These are phyloP conservation scores for Knoxia roxburghii DNA, from an alignment of 257 asterid genomes.

Conservation along the genomic window DNA sequence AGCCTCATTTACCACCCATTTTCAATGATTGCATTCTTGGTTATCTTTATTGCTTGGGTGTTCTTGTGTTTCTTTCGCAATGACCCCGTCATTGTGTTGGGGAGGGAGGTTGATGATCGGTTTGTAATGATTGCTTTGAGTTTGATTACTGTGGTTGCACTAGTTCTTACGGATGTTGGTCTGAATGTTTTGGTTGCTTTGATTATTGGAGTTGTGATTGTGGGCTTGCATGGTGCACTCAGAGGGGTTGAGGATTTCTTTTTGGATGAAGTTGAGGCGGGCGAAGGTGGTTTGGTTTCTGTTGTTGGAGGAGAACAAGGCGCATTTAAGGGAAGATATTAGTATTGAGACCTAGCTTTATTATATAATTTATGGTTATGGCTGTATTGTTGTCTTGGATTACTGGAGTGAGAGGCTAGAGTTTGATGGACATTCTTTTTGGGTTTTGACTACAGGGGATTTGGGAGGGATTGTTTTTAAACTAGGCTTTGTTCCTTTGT, in stretches of 20 bases:
- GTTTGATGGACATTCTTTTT: too few relatives aligned
- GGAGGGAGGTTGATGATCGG: constrained; percentile 50
- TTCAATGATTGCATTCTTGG: constrained; percentile 72
- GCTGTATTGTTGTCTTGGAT: not conserved
- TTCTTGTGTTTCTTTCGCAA: constrained; percentile 54
- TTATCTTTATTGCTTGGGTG: constrained; percentile 47
- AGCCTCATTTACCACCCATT: constrained; percentile 75
- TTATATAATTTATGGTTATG: not conserved
- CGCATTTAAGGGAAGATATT: constrained; percentile 8
- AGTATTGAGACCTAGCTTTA: constrained; percentile 9
- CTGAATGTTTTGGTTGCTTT: constrained; percentile 66
- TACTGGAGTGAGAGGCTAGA: not conserved
- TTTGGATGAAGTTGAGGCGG: constrained; percentile 70
- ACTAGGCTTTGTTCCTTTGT: not conserved
- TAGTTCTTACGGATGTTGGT: constrained; percentile 61
- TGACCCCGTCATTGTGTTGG: constrained; percentile 43
- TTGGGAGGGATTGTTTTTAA: not conserved
- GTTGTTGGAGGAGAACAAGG: constrained; percentile 43
- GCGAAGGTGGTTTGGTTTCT: constrained; percentile 66
- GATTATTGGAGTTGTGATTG: constrained; percentile 46
- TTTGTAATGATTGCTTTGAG: constrained; percentile 45
- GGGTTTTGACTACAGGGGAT: not conserved
- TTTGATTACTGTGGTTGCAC: constrained; percentile 56
- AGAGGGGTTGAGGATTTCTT: constrained; percentile 71
- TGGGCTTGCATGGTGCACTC: constrained; percentile 51